Evolutionary conservation across 495 filamentous ascomycete species (phyloP), one percentile per base, ranked within the genome.

Genomic region (Penicillium angulare): DNA sequence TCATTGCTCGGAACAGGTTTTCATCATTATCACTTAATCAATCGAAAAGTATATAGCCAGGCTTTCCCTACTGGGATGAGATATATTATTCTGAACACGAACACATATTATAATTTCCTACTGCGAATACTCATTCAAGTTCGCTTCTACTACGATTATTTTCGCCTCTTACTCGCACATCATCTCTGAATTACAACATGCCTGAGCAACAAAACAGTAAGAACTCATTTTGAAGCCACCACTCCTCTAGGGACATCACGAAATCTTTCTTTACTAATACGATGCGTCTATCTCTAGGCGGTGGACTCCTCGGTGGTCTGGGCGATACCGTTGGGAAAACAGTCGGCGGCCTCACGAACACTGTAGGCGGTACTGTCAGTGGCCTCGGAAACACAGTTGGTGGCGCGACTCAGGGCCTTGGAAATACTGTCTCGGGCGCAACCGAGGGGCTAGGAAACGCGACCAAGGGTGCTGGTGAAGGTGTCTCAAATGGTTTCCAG

Each of bases 311-410:
- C 33, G 60, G 65, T 21, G 66, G 66, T 18, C 39, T 73, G 12
- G 59, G 60, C 47, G 61, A 73, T 46, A 69, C 68, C 29, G 21
- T 69, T 27, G 69, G 68, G 39, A 65, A 68, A 34, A 73, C 69
- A 20, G 64, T 73, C 26, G 59, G 59, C 48, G 67, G 68, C 50
- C 54, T 68, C 22, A 68, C 67, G 31, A 61, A 66, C 52, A 70
- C 67, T 7, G 31, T 63, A 7, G 70, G 70, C 54, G 43, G 39
- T 21, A 49, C 62, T 5, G 63, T 73, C 22, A 53, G 65, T 18
- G 69, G 67, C 22, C 49, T 72, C 8, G 68, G 68, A 18, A 66
- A 60, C 33, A 73, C 68, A 5, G 65, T 71, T 27, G 66, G 68
- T 33, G 59, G 64, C 32, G 61, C 43, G 26, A 65, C 66, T 24